A percentile compares a stretch with the other conserved stretches of the same genome.
Conservation (phyloP, 2,329 filamentous ascomycete genomes). For the Colletotrichum sp. region DNA sequence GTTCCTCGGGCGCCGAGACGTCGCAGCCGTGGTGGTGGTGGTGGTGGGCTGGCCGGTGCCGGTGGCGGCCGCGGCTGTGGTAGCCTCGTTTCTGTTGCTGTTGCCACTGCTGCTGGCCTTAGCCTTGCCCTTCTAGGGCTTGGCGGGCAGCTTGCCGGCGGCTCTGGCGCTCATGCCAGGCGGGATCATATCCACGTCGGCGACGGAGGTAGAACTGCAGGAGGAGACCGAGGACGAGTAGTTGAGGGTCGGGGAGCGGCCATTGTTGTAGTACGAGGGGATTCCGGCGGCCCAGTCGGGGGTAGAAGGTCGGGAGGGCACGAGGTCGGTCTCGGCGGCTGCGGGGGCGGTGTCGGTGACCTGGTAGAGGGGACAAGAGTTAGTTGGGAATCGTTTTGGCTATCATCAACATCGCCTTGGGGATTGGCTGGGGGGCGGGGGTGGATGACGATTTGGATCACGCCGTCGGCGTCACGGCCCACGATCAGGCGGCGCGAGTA, state of each 20-base stretch:
- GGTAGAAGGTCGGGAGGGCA: neutral
- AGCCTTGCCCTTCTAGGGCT: conserved; percentile 3
- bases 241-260: neutral
- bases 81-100: neutral
- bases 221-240: neutral
- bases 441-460: neutral
- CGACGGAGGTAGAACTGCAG: neutral
- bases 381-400: neutral
- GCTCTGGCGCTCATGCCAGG: neutral
- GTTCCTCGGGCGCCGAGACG: neutral
- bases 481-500: neutral
- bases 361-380: neutral
- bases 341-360: neutral
- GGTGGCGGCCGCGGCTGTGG: neutral
- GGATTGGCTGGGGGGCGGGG: neutral
- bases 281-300: neutral
- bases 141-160: conserved; percentile 4
- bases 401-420: neutral
- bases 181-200: neutral
- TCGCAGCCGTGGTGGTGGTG: neutral
- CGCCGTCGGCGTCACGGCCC: neutral
- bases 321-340: neutral
- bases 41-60: neutral
- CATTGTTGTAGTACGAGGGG: conserved; percentile 7
- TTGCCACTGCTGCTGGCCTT: neutral